Evolutionary conservation across 139 green algal species (phyloP), one percentile per base, ranked within the genome.

Genomic region (Tetradesmus obliquus): DNA sequence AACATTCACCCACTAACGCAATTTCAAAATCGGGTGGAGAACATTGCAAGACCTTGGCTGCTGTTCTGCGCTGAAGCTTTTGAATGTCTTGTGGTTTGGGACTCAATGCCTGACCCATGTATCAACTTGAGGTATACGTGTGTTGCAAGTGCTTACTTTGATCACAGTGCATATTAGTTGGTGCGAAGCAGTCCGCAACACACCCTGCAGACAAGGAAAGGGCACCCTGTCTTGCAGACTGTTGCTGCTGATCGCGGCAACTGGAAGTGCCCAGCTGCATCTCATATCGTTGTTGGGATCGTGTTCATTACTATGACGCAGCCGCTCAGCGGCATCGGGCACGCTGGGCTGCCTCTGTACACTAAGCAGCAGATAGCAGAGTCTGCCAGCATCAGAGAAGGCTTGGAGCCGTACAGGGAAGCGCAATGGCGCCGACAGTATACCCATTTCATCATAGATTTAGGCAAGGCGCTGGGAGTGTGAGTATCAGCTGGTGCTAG

Each of bases 381-480:
- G 71, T 90, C 89, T 62, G 84, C 93, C 9, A 91, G 87, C 12
- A 22, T 93, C 2, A 79, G 62, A 76, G 92, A 95, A 53, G 94
- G 94, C 1, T 22, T 95, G 17, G 85, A 94, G 22, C 82, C 86
- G 1, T 82, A 88, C 69, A 94, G 92, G 89, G 91, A 94, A 76
- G 58, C 51, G 0, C 71, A 79, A 8, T 94, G 86, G 84, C 86
- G 92, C 5, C 62, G 91, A 8, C 88, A 94, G 86, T 94, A 93
- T 55, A 91, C 87, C 4, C 89, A 91, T 12, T 79, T 95, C 45
- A 93, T 95, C 19, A 82, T 85, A 32, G 93, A 94, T 2, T 91
- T 93, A 2, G 94, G 94, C 57, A 90, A 87, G 54, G 55, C 51
- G 6, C 79, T 95, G 9, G 82, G 74, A n/a, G 93, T 95, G 94